A percentile compares a stretch with the other conserved stretches of the same genome.
phyloP scores from a whole-genome alignment of 140 eudicot species.

The Cichorium intybus region DNA sequence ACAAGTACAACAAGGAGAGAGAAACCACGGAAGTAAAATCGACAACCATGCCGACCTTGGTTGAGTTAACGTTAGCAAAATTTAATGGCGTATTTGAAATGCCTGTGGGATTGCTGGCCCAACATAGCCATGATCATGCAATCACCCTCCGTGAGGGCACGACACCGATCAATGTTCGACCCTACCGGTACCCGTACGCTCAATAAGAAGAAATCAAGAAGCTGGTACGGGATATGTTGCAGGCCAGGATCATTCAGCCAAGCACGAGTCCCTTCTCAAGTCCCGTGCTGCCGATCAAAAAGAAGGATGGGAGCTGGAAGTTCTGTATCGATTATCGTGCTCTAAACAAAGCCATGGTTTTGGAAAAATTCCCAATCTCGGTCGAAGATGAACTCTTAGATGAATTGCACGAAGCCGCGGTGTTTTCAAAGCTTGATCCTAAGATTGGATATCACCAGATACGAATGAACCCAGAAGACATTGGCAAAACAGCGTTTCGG shows the following conservation, averaged over 20 bases:
- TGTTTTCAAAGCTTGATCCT: too few relatives aligned
- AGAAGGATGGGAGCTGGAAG: neutral
- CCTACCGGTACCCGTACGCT: neutral
- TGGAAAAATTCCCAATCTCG: neutral
- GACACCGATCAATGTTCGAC: neutral
- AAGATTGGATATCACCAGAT: neutral
- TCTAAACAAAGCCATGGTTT: neutral
- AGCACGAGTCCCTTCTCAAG: neutral
- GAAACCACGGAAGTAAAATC: neutral
- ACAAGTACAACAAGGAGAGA: neutral
- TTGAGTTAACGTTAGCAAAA: neutral
- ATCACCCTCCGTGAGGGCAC: neutral
- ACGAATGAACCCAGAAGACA: neutral
- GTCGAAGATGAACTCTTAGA: neutral
- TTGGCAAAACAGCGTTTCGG: neutral
- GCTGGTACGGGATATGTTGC: neutral
- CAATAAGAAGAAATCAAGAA: neutral
- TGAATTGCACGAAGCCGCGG: neutral
- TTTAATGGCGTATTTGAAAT: neutral
- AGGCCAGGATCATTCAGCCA: neutral
- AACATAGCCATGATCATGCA: neutral
- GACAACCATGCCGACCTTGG: neutral
- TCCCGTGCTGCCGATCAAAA: neutral
- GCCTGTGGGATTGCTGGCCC: neutral
- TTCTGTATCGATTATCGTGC: neutral